Evolutionary conservation across 768 basidiomycete genomes (phyloP).

Genomic region (Boletus subcaerulescens): DNA sequence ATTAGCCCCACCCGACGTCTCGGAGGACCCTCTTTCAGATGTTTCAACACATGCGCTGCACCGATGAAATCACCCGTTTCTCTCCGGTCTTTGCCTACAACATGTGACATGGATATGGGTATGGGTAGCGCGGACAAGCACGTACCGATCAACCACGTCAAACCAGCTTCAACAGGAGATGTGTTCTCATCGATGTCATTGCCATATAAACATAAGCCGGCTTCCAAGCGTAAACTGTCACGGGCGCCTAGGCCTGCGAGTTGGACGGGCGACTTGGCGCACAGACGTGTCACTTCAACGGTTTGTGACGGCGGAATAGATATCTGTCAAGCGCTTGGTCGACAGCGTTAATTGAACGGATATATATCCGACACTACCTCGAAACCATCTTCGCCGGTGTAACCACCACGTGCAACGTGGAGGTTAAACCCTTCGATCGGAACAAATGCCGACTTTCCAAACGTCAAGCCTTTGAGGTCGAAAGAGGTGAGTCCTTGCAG

Average conservation of each 20-base stretch:
- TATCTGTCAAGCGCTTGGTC: constrained; percentile 49
- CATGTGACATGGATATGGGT: neutral
- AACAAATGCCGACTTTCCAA: constrained; percentile 81
- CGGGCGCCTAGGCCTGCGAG: constrained; percentile 89
- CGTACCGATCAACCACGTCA: constrained; percentile 91
- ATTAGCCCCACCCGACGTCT: constrained; percentile 78
- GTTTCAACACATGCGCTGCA: constrained; percentile 64
- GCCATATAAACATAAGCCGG: constrained; percentile 96
- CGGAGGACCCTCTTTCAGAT: constrained; percentile 76
- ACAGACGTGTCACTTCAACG: constrained; percentile 59
- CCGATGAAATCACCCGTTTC: constrained; percentile 76
- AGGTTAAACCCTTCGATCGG: constrained; percentile 59
- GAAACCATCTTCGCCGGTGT: constrained; percentile 98
- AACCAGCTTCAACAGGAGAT: constrained; percentile 85
- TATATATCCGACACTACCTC: constrained; percentile 51
- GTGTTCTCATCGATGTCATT: constrained; percentile 88
- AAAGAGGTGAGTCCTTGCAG: constrained; percentile 74
- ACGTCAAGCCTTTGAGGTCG: constrained; percentile 72
- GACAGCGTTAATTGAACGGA: neutral
- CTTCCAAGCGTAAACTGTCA: constrained; percentile 92
- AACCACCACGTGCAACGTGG: constrained; percentile 91
- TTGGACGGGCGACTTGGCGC: constrained; percentile 66
- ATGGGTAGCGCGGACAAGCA: constrained; percentile 2
- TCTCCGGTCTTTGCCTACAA: constrained; percentile 76
- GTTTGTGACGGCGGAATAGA: constrained; percentile 83